These are phyloP conservation scores for Gyromitra esculenta DNA, from an alignment of 2,329 filamentous ascomycete genomes.

Conservation along the genomic window DNA sequence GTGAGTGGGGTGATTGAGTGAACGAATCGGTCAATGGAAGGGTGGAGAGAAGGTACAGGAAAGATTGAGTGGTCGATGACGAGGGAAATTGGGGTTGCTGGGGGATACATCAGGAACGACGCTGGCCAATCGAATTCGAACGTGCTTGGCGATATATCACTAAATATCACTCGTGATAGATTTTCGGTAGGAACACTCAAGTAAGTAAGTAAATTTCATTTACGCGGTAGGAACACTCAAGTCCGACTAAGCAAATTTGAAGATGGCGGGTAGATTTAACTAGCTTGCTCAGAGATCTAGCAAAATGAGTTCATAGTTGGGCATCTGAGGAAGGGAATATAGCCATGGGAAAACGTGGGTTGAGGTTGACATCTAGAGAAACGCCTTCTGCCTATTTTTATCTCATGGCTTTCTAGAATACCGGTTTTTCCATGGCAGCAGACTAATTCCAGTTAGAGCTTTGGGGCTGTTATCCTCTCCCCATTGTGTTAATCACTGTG, in stretches of 20 bases:
- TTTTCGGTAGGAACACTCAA: background rate
- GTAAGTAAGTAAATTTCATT: background rate
- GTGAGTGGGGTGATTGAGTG: background rate
- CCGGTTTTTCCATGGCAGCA: background rate
- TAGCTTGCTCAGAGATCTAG: background rate
- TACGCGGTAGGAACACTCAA: background rate
- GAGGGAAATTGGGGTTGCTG: background rate
- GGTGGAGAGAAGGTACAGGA: background rate
- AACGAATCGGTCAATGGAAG: background rate
- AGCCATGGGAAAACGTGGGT: background rate
- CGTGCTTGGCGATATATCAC: conserved; percentile 3
- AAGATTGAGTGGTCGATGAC: background rate
- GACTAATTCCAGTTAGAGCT: background rate
- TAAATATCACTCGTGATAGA: conserved; percentile 8
- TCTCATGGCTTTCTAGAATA: background rate
- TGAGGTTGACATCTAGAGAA: background rate
- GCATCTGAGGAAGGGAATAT: background rate
- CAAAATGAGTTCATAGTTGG: background rate
- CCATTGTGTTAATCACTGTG: background rate
- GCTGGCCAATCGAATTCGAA: conserved; percentile 8
- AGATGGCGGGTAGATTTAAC: background rate
- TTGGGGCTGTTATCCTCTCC: background rate
- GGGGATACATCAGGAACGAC: background rate
- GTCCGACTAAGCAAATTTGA: background rate
- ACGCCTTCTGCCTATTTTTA: background rate